A percentile compares a stretch with the other conserved stretches of the same genome.
These are phyloP conservation scores for Starmerella floricola DNA, from an alignment of 805 yeast species.

Conservation along the genomic window DNA sequence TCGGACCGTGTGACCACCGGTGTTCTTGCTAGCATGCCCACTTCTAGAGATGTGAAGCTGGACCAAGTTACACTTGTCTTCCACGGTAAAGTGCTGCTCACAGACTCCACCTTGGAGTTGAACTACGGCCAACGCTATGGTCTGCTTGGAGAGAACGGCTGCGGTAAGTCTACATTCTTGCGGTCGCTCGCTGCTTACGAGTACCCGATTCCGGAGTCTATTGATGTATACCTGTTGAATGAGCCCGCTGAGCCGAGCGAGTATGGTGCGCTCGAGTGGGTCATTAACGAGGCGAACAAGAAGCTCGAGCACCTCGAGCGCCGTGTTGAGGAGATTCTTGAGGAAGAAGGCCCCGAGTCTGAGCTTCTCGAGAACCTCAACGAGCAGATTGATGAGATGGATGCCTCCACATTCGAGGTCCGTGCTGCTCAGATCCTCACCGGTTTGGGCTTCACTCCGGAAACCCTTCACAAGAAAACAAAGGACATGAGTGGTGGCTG, in stretches of 20 bases:
- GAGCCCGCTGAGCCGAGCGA: slow-evolving; percentile 97
- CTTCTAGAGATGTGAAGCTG: slow-evolving; percentile 88
- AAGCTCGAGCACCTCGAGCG: slow-evolving; percentile 87
- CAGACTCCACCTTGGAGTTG: slow-evolving; percentile 82
- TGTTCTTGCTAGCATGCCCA: slow-evolving; percentile 75
- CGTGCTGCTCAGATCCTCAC: slow-evolving; percentile 91
- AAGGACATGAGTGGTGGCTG: slow-evolving; percentile 99
- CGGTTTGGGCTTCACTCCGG: slow-evolving; percentile 90
- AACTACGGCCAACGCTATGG: slow-evolving; percentile 98
- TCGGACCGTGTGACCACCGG: slow-evolving; percentile 98
- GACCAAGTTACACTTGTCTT: slow-evolving; percentile 82
- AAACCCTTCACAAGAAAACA: slow-evolving; percentile 83
- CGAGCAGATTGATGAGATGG: slow-evolving; percentile 93
- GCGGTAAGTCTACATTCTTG: slow-evolving; percentile 94
- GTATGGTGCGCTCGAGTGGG: slow-evolving; percentile 85
- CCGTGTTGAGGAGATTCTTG: slow-evolving; percentile 75
- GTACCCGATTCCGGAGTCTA: slow-evolving; percentile 83
- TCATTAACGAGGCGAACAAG: slow-evolving; percentile 88
- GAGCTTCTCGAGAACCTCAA: slow-evolving; percentile 74
- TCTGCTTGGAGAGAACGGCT: slow-evolving; percentile 94
- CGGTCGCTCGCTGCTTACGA: slow-evolving; percentile 92
- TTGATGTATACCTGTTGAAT: slow-evolving; percentile 84
- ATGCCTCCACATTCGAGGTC: slow-evolving; percentile 88
- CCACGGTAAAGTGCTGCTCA: slow-evolving; percentile 94
- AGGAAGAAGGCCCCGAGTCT: slow-evolving; percentile 89